A percentile compares a stretch with the other conserved stretches of the same genome.
Conservation (phyloP, 148 eudicot genomes). For the Simmondsia chinensis region DNA sequence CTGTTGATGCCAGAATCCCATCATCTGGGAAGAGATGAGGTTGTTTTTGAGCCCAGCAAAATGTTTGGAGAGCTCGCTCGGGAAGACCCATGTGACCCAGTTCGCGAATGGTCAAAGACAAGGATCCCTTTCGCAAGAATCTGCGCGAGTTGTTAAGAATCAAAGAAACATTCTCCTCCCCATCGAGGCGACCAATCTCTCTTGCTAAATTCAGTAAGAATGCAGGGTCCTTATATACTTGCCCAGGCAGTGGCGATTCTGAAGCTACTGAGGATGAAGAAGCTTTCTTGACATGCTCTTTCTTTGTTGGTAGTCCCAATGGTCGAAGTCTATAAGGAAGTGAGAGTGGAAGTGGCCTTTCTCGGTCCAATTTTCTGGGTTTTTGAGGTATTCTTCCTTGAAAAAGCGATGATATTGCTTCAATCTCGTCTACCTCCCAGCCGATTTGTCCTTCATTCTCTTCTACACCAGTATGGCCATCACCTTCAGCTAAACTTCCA, state of each 20-base stretch:
- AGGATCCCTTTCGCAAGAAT: slow-evolving; percentile 72
- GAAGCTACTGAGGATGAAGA: slow-evolving; percentile 19
- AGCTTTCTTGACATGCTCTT: slow-evolving; percentile 22
- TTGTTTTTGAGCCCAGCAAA: slow-evolving; percentile 79
- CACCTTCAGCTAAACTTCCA: slow-evolving; percentile 9
- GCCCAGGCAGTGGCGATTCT: slow-evolving; percentile 30
- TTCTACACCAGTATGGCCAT: slow-evolving; percentile 8
- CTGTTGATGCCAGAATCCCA: slow-evolving; percentile 64
- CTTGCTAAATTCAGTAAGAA: slow-evolving; percentile 68
- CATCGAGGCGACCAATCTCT: slow-evolving; percentile 52
- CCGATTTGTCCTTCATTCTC: slow-evolving; percentile 17
- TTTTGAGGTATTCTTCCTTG: slow-evolving; percentile 82
- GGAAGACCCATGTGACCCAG: slow-evolving; percentile 90
- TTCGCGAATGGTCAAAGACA: slow-evolving; percentile 75
- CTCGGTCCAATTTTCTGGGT: slow-evolving; percentile 60
- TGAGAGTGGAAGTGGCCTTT: slow-evolving; percentile 84
- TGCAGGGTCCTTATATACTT: slow-evolving; percentile 58
- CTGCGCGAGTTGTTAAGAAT: slow-evolving; percentile 46
- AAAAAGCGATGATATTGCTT: slow-evolving; percentile 85
- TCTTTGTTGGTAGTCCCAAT: slow-evolving; percentile 54
- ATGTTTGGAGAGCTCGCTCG: slow-evolving; percentile 63
- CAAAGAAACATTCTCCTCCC: slow-evolving; percentile 45
- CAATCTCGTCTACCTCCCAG: slow-evolving; percentile 78
- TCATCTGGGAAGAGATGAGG: slow-evolving; percentile 86
- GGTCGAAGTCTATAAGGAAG: slow-evolving; percentile 83